Evolutionary conservation across 345 rosid species (phyloP).

Genomic region (Geranium rotundifolium): DNA sequence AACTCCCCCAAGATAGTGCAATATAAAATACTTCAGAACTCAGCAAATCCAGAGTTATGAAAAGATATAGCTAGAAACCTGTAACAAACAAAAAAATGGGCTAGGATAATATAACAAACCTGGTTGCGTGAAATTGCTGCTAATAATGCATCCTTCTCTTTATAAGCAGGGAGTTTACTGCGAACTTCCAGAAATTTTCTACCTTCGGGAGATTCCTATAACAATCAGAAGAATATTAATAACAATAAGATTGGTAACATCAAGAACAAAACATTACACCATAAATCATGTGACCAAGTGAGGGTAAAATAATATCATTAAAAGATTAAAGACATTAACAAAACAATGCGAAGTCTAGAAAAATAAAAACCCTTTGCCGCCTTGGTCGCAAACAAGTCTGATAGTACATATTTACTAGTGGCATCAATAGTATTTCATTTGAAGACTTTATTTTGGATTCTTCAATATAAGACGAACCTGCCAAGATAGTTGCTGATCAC

Average conservation of each 20-base stretch:
- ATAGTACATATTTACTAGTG: neutral
- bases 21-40: no score
- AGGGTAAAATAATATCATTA: no score
- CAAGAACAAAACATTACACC: no score
- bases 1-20: no score
- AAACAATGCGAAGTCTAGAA: no score
- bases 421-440: neutral
- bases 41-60: no score
- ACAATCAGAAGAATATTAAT: neutral
- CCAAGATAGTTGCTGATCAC: constrained; percentile 59
- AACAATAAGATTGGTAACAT: neutral
- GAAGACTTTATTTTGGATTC: constrained; percentile 7
- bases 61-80: no score
- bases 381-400: neutral
- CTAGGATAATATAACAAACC: constrained; percentile 25
- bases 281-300: no score
- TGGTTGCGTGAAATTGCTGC: constrained; percentile 51
- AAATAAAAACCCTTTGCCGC: neutral
- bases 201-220: constrained; percentile 64
- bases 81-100: neutral
- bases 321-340: no score
- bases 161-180: constrained; percentile 66
- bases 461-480: constrained; percentile 43
- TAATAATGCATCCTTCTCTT: constrained; percentile 59
- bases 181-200: constrained; percentile 55